Evolutionary conservation across 768 basidiomycete genomes (phyloP).

Genomic region (Porpolomopsis calyptriformis): DNA sequence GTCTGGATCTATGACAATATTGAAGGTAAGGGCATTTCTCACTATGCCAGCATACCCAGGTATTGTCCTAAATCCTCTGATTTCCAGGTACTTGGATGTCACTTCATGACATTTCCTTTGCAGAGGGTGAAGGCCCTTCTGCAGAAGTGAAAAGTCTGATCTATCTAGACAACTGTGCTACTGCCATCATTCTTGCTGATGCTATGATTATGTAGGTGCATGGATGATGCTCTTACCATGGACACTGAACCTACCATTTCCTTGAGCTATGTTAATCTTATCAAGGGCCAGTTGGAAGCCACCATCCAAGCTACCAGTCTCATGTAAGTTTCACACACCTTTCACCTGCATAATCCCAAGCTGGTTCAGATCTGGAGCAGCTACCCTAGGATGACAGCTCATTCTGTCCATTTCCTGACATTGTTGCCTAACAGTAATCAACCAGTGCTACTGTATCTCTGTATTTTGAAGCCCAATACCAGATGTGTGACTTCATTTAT

Average conservation of each 20-base stretch:
- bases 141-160: neutral
- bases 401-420: too few species aligned
- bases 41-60: neutral
- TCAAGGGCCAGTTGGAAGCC: neutral
- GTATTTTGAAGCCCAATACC: neutral
- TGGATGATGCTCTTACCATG: too few species aligned
- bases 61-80: neutral
- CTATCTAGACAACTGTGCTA: neutral
- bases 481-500: too few species aligned
- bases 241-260: too few species aligned
- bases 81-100: neutral
- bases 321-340: too few species aligned
- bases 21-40: neutral
- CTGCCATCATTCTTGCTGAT: neutral
- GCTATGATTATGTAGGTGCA: neutral
- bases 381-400: too few species aligned
- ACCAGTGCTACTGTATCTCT: too few species aligned
- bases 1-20: neutral
- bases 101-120: neutral
- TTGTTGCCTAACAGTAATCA: too few species aligned
- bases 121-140: neutral
- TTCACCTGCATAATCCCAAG: too few species aligned
- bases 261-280: neutral
- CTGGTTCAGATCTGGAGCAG: too few species aligned
- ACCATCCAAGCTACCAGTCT: neutral